Evolutionary conservation across 805 yeast genomes (phyloP), one percentile per base, ranked within the genome.

Genomic region (Spathaspora sp.): DNA sequence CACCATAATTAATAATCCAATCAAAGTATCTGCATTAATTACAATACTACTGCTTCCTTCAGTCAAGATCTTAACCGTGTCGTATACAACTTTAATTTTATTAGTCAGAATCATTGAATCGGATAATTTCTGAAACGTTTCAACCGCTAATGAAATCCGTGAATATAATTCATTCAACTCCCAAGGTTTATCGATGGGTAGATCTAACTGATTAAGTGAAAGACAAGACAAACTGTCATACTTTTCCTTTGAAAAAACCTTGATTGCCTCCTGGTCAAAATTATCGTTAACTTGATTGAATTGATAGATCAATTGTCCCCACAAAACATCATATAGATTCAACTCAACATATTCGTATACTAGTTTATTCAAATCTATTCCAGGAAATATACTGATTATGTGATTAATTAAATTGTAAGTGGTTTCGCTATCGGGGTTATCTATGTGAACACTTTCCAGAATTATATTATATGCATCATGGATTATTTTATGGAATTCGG

Each of bases 301-400:
- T 55, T 72, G 79, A 51, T 57, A 66, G 1, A 68, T 56, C 10
- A 74, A 53, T 52, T 70, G 77, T 26, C 69, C 57, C 94, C 96
- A 88, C 6, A 90, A 62, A 54, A 78, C 80, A 55, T 82, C 87
- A 59, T 83, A 86, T 31, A 89, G 64, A 51, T 83, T 83, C 53
- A 76, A 59, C 59, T 92, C 97, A 14, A 89, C 84, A 58, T 89
- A 89, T 50, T 82, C 82, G 58, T 83, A 86, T 1, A 90, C 73
- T 44, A 82, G 71, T 52, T 73, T 74, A 56, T 74, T 80, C 55
- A 82, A 66, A 52, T 85, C 81, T 16, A 77, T 53, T 0, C 61
- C 65, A 0, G 80, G 78, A 42, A 72, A 65, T 11, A 69, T 57
- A 3, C 58, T 49, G 3, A 70, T 57, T 5, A 73, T 63, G 38